A percentile compares a stretch with the other conserved stretches of the same genome.
Conservation (phyloP, 805 yeast species). For the Cyberlindnera petersonii region DNA sequence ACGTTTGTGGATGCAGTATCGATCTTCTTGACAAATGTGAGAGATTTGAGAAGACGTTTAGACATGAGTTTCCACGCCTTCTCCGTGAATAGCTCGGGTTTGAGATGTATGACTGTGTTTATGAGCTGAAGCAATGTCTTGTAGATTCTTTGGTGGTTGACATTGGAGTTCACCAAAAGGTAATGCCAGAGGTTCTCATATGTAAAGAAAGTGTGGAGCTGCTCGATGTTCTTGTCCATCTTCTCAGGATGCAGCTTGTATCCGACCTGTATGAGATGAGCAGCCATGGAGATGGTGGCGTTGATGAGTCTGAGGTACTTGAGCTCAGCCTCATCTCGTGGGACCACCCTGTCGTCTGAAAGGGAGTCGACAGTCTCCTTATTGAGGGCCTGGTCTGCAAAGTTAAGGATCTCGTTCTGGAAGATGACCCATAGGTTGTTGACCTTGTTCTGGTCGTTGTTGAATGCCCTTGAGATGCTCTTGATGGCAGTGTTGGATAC, state of each 20-base stretch:
- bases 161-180: conserved; percentile 30
- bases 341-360: conserved; percentile 69
- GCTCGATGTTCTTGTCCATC: conserved; percentile 20
- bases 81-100: conserved; percentile 20
- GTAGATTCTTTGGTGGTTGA: conserved; percentile 39
- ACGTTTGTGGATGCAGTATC: conserved; percentile 31
- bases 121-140: conserved; percentile 39
- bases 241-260: conserved; percentile 19
- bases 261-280: conserved; percentile 28
- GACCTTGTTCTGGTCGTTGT: conserved; percentile 49
- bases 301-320: conserved; percentile 59
- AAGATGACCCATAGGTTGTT: conserved; percentile 60
- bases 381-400: conserved; percentile 47
- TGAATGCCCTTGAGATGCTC: conserved; percentile 52
- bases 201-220: conserved; percentile 33
- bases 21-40: conserved; percentile 28
- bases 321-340: conserved; percentile 58
- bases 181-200: conserved; percentile 44
- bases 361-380: conserved; percentile 59
- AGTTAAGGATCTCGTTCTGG: conserved; percentile 50
- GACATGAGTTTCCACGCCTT: conserved; percentile 31
- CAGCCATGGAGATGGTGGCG: conserved; percentile 47
- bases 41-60: conserved; percentile 32
- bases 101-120: conserved; percentile 28
- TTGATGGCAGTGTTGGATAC: conserved; percentile 50